phyloP scores from a whole-genome alignment of 352 stramenopile species.

The Pythium folliculosum region DNA sequence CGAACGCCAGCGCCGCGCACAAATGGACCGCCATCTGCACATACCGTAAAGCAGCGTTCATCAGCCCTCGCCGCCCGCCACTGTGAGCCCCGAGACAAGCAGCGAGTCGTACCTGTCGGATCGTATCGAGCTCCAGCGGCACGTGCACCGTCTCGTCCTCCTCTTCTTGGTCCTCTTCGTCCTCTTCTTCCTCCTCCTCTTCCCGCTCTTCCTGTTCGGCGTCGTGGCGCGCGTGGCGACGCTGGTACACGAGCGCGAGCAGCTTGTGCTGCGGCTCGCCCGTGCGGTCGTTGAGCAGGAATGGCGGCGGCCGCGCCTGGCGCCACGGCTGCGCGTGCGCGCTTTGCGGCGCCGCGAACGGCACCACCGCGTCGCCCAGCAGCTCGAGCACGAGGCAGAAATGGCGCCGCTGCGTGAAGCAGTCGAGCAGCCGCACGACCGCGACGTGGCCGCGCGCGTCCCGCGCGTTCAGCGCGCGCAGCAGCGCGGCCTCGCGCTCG shows the following conservation, averaged over 20 bases:
- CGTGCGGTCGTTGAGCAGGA: conserved; percentile 87
- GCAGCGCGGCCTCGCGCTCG: conserved; percentile 55
- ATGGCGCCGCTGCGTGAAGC: conserved; percentile 54
- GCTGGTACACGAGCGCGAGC: conserved; percentile 75
- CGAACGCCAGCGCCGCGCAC: conserved; percentile 61
- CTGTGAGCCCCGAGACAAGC: too few species aligned
- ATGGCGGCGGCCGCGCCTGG: conserved; percentile 61
- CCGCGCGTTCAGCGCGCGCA: conserved; percentile 40
- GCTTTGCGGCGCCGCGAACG: conserved; percentile 81
- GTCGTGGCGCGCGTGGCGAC: background rate
- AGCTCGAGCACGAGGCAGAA: conserved; percentile 76
- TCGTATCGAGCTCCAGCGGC: conserved; percentile 39
- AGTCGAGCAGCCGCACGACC: conserved; percentile 56
- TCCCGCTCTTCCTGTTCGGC: background rate
- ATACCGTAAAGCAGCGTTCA: conserved; percentile 1
- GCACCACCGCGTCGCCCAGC: conserved; percentile 85
- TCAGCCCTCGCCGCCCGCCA: background rate
- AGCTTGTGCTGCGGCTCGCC: conserved; percentile 58
- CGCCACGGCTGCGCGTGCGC: conserved; percentile 61
- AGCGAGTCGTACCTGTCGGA: conserved; percentile 35
- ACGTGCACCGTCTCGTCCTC: background rate
- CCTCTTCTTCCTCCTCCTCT: background rate
- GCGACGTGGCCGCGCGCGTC: conserved; percentile 44
- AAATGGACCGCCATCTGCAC: conserved; percentile 57
- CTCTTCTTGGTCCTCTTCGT: conserved; percentile 1